These are phyloP conservation scores for Globisporangium echinulatum DNA, from an alignment of 352 stramenopile species.

Conservation along the genomic window DNA sequence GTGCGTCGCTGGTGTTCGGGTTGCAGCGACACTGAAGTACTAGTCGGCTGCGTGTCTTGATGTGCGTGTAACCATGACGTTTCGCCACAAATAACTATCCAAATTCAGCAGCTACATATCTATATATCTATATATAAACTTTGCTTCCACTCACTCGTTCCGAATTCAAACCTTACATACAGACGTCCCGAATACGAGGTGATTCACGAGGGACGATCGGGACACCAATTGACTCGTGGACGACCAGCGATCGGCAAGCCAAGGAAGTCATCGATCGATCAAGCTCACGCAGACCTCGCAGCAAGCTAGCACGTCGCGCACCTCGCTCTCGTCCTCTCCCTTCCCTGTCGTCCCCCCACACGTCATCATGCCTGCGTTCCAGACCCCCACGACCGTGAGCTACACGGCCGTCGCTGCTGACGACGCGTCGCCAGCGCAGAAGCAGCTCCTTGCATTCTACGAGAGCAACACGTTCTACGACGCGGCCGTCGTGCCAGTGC, in stretches of 20 bases:
- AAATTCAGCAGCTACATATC: no score
- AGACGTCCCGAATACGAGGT: no score
- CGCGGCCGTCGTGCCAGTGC: conserved; percentile 29
- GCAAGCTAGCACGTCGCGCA: not conserved
- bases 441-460: conserved; percentile 44
- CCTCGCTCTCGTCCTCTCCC: not conserved
- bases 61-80: no score
- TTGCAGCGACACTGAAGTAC: no score
- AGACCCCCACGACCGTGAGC: conserved; percentile 57
- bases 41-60: no score
- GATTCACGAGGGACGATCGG: no score
- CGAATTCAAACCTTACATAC: no score
- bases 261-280: not conserved
- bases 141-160: not conserved
- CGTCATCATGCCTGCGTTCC: conserved; percentile 51
- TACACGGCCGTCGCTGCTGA: conserved; percentile 37
- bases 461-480: conserved; percentile 47
- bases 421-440: conserved; percentile 39
- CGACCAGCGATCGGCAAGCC: conserved; percentile 3
- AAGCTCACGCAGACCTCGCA: not conserved
- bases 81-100: no score
- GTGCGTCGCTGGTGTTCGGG: no score
- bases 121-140: not conserved
- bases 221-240: not conserved
- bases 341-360: not conserved